Percentiles rank a stretch among this genome's conserved stretches.
phyloP scores from a whole-genome alignment of 225 moss, liverwort and hornwort species.

The Physcomitrellopsis africana region DNA sequence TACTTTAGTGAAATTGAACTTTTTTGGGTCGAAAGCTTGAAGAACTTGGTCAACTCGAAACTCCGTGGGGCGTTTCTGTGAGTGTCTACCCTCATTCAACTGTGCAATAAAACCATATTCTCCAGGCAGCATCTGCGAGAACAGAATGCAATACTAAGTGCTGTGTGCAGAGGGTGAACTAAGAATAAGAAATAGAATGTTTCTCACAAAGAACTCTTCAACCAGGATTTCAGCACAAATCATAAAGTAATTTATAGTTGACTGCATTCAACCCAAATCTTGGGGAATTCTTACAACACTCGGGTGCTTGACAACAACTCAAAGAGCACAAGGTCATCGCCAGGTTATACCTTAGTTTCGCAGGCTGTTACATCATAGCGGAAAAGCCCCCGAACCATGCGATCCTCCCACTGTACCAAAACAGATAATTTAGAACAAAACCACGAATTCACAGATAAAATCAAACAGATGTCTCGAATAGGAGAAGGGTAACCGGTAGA shows the following conservation, averaged over 20 bases:
- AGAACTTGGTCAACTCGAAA: slow-evolving; percentile 89
- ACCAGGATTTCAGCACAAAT: no score
- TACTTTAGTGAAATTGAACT: slow-evolving; percentile 93
- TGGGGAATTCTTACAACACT: no score
- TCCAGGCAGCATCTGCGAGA: slow-evolving; percentile 71
- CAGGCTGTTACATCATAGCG: slow-evolving; percentile 90
- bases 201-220: no score
- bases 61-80: slow-evolving; percentile 88
- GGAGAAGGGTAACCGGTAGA: no score
- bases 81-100: slow-evolving; percentile 86
- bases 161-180: neutral
- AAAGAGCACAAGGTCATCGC: neutral
- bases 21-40: slow-evolving; percentile 75
- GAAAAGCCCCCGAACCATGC: slow-evolving; percentile 71
- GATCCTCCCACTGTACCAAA: slow-evolving; percentile 77
- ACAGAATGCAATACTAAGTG: neutral
- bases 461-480: no score
- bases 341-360: slow-evolving; percentile 69
- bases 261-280: no score
- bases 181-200: no score
- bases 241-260: no score
- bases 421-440: neutral
- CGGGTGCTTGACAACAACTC: neutral
- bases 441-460: neutral
- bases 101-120: slow-evolving; percentile 84